Conservation (phyloP, 1,284 basidiomycete genomes). For the Apiotrichum gracile region DNA sequence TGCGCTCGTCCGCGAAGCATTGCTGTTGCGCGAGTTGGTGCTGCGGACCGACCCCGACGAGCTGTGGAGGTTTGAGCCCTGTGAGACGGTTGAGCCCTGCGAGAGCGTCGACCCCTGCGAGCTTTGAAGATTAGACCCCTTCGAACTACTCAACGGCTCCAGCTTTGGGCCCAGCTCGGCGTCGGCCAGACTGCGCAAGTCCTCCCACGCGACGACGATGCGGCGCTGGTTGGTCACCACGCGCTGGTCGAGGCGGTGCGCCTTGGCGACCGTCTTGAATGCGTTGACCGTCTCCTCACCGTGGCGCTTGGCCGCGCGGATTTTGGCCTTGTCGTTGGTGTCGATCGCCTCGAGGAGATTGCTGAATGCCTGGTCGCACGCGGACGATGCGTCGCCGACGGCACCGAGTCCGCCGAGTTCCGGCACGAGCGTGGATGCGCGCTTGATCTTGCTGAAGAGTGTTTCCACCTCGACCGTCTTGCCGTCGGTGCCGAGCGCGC, state of each 20-base stretch:
- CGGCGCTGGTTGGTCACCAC: slow-evolving; percentile 20
- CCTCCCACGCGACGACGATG: slow-evolving; percentile 15
- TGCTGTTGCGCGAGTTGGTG: background rate
- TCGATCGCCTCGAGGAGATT: slow-evolving; percentile 25
- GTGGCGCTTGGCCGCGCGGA: background rate
- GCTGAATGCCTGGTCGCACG: slow-evolving; percentile 23
- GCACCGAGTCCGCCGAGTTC: slow-evolving; percentile 14
- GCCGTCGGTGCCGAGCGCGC: slow-evolving; percentile 1
- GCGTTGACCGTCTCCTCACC: slow-evolving; percentile 1
- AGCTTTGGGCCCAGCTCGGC: too few species aligned
- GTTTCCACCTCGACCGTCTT: slow-evolving; percentile 1
- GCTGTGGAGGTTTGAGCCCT: background rate
- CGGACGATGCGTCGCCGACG: slow-evolving; percentile 13
- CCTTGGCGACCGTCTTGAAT: slow-evolving; percentile 4
- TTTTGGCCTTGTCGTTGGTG: background rate
- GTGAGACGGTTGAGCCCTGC: too few species aligned
- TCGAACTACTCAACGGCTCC: too few species aligned
- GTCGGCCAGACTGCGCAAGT: slow-evolving; percentile 19
- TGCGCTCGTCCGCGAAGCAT: background rate
- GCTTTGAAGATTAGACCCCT: too few species aligned
- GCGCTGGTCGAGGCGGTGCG: slow-evolving; percentile 17
- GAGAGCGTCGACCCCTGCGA: too few species aligned
- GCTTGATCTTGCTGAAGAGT: slow-evolving; percentile 8
- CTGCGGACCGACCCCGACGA: background rate
- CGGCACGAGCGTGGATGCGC: slow-evolving; percentile 4